Evolutionary conservation across 2,329 filamentous ascomycete species (phyloP).

Genomic region (Bimuria novae-zelandiae): DNA sequence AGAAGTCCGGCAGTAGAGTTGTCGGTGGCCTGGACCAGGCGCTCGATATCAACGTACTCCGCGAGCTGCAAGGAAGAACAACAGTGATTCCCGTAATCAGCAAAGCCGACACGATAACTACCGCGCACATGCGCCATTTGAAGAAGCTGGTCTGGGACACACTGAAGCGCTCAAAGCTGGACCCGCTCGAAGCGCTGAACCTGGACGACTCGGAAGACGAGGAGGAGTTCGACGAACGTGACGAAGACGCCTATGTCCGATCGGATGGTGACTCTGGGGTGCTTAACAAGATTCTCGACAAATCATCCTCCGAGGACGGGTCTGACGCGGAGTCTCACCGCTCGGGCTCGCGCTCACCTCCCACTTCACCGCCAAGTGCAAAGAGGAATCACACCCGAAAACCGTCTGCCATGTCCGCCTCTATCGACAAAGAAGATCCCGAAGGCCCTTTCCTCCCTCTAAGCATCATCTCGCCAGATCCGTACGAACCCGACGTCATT

Average conservation of each 20-base stretch:
- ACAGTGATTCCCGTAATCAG: slow-evolving; percentile 94
- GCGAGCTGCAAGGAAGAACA: slow-evolving; percentile 87
- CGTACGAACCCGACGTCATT: slow-evolving; percentile 78
- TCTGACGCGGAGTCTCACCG: slow-evolving; percentile 41
- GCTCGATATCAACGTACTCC: slow-evolving; percentile 87
- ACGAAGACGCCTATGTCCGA: slow-evolving; percentile 53
- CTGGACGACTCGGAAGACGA: slow-evolving; percentile 71
- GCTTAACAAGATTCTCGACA: slow-evolving; percentile 45
- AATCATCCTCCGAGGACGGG: slow-evolving; percentile 44
- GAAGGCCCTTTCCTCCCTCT: slow-evolving; percentile 76
- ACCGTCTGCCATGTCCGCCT: slow-evolving; percentile 46
- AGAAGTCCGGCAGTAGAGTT: slow-evolving; percentile 58
- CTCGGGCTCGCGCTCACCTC: slow-evolving; percentile 36
- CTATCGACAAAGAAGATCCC: slow-evolving; percentile 44
- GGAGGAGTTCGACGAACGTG: slow-evolving; percentile 55
- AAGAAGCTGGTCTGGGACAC: slow-evolving; percentile 91
- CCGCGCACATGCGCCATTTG: slow-evolving; percentile 87
- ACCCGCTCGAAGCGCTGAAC: slow-evolving; percentile 84
- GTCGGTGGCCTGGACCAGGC: slow-evolving; percentile 81
- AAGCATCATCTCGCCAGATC: slow-evolving; percentile 91
- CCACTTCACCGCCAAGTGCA: slow-evolving; percentile 39
- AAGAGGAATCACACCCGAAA: slow-evolving; percentile 46
- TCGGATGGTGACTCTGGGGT: slow-evolving; percentile 43
- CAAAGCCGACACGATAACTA: slow-evolving; percentile 97
- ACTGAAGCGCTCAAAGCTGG: slow-evolving; percentile 81